Evolutionary conservation across 2,329 filamentous ascomycete species (phyloP).

Genomic region (Allantophomopsis cytisporea): DNA sequence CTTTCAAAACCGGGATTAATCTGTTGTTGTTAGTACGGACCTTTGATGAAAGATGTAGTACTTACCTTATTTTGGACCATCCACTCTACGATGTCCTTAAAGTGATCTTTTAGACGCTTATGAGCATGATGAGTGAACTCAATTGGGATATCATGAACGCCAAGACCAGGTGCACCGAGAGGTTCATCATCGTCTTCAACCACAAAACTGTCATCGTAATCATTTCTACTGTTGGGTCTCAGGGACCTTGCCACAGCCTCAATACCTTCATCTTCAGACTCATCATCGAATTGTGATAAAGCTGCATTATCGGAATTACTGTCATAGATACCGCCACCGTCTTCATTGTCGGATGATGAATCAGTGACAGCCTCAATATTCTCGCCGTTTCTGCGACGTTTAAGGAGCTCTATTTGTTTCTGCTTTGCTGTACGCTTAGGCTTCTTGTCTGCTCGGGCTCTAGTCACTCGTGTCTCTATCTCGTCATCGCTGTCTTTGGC

Average conservation of each 20-base stretch:
- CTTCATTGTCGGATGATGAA: slow-evolving; percentile 14
- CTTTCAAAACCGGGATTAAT: slow-evolving; percentile 58
- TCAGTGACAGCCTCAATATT: slow-evolving; percentile 22
- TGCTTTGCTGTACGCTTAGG: slow-evolving; percentile 23
- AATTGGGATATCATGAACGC: slow-evolving; percentile 42
- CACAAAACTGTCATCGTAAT: slow-evolving; percentile 41
- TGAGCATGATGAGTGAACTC: slow-evolving; percentile 54
- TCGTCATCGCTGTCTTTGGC: background rate
- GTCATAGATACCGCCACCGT: slow-evolving; percentile 7
- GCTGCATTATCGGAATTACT: slow-evolving; percentile 18
- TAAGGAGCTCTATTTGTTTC: slow-evolving; percentile 25
- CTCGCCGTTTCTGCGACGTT: slow-evolving; percentile 24
- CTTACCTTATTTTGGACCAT: slow-evolving; percentile 58
- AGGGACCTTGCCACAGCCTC: slow-evolving; percentile 2
- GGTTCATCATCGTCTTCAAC: slow-evolving; percentile 39
- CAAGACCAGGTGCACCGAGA: slow-evolving; percentile 38
- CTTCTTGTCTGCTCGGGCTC: slow-evolving; percentile 8
- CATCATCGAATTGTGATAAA: slow-evolving; percentile 35
- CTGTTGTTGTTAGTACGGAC: slow-evolving; percentile 1
- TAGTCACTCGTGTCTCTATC: slow-evolving; percentile 5
- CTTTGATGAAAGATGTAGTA: background rate
- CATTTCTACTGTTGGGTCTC: slow-evolving; percentile 5
- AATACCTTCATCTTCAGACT: slow-evolving; percentile 24
- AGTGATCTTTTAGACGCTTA: slow-evolving; percentile 58
- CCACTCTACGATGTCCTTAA: slow-evolving; percentile 65